Evolutionary conservation across 345 rosid species (phyloP), one percentile per base, ranked within the genome.

Genomic region (Linum trigynum): DNA sequence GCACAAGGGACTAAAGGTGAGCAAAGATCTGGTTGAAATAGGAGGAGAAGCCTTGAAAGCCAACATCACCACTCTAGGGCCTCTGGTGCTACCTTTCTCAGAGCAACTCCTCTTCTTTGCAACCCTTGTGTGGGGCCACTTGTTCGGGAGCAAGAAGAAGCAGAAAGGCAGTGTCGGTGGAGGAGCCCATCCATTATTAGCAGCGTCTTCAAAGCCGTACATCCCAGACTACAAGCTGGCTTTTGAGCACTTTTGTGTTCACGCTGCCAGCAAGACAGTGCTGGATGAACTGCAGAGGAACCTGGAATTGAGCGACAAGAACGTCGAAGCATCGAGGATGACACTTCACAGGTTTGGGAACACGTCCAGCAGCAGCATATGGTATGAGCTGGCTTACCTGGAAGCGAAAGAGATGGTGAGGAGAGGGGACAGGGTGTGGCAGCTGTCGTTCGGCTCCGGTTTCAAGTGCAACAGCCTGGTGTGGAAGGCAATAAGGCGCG

Each of bases 211-310:
- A 12, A 89, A 86, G 72, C 97, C 96, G 7, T 92, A 90, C 84
- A 92, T 92, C 7, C 98, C 98, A 0, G 90, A 92, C 75, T 92
- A 88, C 86, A 92, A 88, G 80, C 96, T 88, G 0, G 98, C 98
- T 37, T 92, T 92, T 32, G 97, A 90, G 78, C 97, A 92, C 65
- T 90, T 92, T 68, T 92, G 97, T 67, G 74, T 92, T 66, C 97
- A 92, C 7, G 94, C 94, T 3, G 84, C 97, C 0, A 80, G 96
- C 94, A 92, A 81, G 81, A 69, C 78, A 0, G 86, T 90, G 66
- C 84, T 92, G 1, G 94, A 92, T 42, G 96, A 89, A 83, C 88
- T 92, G 53, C 88, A 86, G 65, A 80, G 86, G 74, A 92, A 92
- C 77, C 90, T 90, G 39, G 91, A 80, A 61, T 79, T 92, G 59